Conservation (phyloP, 495 filamentous ascomycete genomes). For the Penicillium canariense region DNA sequence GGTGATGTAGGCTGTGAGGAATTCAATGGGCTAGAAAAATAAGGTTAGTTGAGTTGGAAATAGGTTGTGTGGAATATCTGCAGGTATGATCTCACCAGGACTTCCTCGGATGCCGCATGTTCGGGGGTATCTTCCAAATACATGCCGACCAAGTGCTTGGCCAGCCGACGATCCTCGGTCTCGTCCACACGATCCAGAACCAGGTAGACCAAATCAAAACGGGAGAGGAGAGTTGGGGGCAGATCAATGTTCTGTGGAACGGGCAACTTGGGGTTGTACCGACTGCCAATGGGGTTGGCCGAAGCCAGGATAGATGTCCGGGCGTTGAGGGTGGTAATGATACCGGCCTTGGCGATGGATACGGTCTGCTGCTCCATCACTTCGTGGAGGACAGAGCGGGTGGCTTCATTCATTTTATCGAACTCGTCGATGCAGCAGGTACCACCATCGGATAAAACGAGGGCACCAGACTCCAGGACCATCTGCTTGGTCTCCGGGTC, state of each 20-base stretch:
- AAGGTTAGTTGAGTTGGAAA: neutral
- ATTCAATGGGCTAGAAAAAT: constrained; percentile 74
- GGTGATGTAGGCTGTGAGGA: constrained; percentile 95
- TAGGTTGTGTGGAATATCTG: neutral
- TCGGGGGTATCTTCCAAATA: constrained; percentile 93
- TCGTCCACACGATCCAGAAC: constrained; percentile 93
- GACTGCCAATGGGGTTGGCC: constrained; percentile 95
- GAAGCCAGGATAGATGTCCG: constrained; percentile 92
- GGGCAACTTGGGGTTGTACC: constrained; percentile 92
- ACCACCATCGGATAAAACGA: constrained; percentile 93
- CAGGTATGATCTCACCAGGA: constrained; percentile 64
- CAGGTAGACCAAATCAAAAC: constrained; percentile 96
- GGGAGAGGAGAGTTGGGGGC: constrained; percentile 87
- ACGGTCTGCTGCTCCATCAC: constrained; percentile 99
- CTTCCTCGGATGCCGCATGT: constrained; percentile 71
- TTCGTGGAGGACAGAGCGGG: constrained; percentile 94
- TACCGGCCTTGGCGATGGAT: constrained; percentile 96
- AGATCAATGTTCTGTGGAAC: constrained; percentile 98
- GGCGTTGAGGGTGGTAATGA: constrained; percentile 97
- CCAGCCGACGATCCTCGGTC: constrained; percentile 78
- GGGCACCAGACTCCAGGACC: constrained; percentile 92
- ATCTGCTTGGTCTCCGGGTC: constrained; percentile 93
- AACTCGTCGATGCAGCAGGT: constrained; percentile 99
- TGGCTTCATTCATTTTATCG: constrained; percentile 98
- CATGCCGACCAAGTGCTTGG: constrained; percentile 92